phyloP scores from a whole-genome alignment of 2,329 filamentous ascomycete species.

The Colletotrichum shisoi region DNA sequence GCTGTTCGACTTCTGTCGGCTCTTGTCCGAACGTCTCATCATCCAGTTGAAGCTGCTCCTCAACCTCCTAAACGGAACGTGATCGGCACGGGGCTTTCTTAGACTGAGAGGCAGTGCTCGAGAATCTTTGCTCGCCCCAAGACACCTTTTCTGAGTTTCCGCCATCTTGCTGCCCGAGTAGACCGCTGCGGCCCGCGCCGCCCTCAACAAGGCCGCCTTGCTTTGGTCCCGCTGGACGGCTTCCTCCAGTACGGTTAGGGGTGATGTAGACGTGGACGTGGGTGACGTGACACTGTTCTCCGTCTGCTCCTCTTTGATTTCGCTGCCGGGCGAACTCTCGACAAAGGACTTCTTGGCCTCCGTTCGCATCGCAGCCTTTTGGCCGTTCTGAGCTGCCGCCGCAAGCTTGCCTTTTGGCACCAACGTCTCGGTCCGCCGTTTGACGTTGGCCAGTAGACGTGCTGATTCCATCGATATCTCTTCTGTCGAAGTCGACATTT shows the following conservation, averaged over 20 bases:
- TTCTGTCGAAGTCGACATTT: constrained; percentile 35
- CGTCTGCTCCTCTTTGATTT: not conserved
- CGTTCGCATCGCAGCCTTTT: constrained; percentile 27
- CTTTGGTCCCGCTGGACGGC: not conserved
- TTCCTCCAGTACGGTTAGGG: constrained; percentile 7
- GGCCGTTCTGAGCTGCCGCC: not conserved
- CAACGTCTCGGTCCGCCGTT: constrained; percentile 5
- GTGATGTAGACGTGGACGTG: constrained; percentile 37
- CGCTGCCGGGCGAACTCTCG: constrained; percentile 12
- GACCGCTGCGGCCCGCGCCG: constrained; percentile 5
- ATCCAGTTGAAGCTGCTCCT: constrained; percentile 4
- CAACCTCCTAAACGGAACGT: constrained; percentile 19
- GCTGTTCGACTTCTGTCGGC: constrained; percentile 1
- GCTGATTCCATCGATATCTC: constrained; percentile 11
- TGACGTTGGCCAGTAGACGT: constrained; percentile 12
- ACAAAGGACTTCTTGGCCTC: constrained; percentile 25
- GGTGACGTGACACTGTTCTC: constrained; percentile 22
- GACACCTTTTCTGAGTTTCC: constrained; percentile 22
- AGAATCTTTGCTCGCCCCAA: not conserved
- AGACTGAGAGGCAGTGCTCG: not conserved
- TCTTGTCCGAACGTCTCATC: not conserved
- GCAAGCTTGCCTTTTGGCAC: not conserved
- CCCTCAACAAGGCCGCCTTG: not conserved
- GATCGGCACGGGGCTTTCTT: constrained; percentile 11
- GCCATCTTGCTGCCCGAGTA: constrained; percentile 31